Evolutionary conservation across 306 rosid genomes (phyloP), one percentile per base, ranked within the genome.

Genomic region (Arachis stenosperma): DNA sequence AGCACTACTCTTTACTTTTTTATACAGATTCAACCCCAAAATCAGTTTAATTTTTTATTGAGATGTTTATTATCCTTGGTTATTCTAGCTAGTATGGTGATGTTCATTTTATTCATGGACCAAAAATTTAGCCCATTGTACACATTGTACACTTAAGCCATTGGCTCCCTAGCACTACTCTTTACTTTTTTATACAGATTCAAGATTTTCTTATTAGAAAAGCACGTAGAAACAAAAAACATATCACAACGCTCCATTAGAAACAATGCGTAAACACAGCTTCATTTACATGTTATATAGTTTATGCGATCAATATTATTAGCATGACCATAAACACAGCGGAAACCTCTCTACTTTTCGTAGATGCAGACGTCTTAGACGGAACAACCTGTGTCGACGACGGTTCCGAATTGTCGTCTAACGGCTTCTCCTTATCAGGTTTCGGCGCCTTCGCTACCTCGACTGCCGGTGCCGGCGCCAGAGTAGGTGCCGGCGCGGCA

Each of bases 371-470:
- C 6, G 46, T 67, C 50, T 9, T 33, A n/a, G 77, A 56, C 4
- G 84, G 81, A 75, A 72, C 85, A 75, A 75, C 81, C 76, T 83
- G 86, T 2, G 37, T 33, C 65, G 86, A 52, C 1, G 83, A 52
- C 1, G 83, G 17, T 9, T 55, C 68, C 12, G 81, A 71, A 1
- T 78, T 65, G 53, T 59, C 81, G 1, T 62, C 54, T 0, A 66
- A 6, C 0, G 86, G 81, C 81, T 81, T 81, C 82, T 62, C 81
- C 78, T 85, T 85, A 3, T 64, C 83, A 2, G 90, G 42, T 71
- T 80, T 82, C 7, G 90, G 71, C 6, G 83, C 61, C 56, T 59
- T 74, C 3, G 74, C 71, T 5, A 12, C 61, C 3, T 37, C 75
- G 12, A 15, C 0, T 7, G 65, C 62, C 37, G 75, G 66, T 2